Evolutionary conservation across 768 basidiomycete species (phyloP).

Genomic region (Rhodotorula paludigena): DNA sequence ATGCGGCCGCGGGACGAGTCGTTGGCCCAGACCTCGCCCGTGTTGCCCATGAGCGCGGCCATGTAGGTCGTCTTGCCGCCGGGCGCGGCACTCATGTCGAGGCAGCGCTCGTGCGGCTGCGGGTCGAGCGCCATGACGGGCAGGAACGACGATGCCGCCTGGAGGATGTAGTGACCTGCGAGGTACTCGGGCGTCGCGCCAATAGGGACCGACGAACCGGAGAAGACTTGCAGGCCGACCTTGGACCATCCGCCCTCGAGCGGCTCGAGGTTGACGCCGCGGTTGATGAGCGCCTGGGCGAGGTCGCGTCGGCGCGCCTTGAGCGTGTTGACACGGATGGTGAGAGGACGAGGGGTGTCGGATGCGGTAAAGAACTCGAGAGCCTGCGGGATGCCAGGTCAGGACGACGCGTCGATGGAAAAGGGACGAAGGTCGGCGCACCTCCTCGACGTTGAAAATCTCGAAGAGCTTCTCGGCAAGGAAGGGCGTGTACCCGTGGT

Average conservation of each 20-base stretch:
- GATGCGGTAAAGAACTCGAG: constrained; percentile 98
- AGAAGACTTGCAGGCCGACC: constrained; percentile 96
- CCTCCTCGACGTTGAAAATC: constrained; percentile 87
- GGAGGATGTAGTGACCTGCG: constrained; percentile 98
- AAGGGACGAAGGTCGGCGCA: constrained; percentile 46
- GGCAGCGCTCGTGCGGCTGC: constrained; percentile 83
- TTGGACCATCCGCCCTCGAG: constrained; percentile 96
- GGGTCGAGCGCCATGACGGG: constrained; percentile 94
- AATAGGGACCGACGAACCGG: constrained; percentile 70
- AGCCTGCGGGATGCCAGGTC: constrained; percentile 56
- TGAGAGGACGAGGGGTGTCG: constrained; percentile 90
- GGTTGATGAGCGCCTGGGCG: constrained; percentile 85
- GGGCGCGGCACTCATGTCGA: constrained; percentile 98
- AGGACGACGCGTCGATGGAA: constrained; percentile 2
- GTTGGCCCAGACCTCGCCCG: constrained; percentile 95
- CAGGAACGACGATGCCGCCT: constrained; percentile 98
- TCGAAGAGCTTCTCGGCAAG: constrained; percentile 89
- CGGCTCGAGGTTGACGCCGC: constrained; percentile 94
- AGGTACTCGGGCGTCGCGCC: constrained; percentile 99
- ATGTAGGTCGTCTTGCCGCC: constrained; percentile 99
- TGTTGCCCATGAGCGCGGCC: constrained; percentile 92
- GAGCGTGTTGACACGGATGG: constrained; percentile 94
- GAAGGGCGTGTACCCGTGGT: constrained; percentile 97
- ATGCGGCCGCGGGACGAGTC: constrained; percentile 90
- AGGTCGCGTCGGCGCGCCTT: constrained; percentile 88